Evolutionary conservation across 73 alveolate species (phyloP).

Genomic region (Durusdinium trenchii): DNA sequence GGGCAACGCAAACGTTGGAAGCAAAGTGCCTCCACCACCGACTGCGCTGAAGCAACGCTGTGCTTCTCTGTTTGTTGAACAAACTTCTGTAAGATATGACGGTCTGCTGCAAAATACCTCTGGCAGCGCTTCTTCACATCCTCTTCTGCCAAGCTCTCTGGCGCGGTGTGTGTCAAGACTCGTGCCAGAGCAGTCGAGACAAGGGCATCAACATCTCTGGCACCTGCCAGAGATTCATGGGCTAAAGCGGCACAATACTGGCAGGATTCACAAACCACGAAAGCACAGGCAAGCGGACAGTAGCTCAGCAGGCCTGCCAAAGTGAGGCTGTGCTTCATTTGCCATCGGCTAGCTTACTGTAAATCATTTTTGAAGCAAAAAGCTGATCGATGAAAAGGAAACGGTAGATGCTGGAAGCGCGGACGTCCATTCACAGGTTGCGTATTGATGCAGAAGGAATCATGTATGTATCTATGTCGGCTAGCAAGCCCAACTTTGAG

Average conservation of each 20-base stretch:
- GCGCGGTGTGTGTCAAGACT: neutral
- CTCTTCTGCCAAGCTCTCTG: neutral
- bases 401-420: too few species aligned
- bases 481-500: too few species aligned
- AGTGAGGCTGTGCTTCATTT: too few species aligned
- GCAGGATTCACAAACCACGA: conserved; percentile 67
- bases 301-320: too few species aligned
- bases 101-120: conserved; percentile 39
- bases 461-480: too few species aligned
- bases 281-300: too few species aligned
- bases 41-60: neutral
- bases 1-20: conserved; percentile 77
- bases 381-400: too few species aligned
- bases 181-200: neutral
- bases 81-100: conserved; percentile 26
- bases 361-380: too few species aligned
- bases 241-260: conserved; percentile 5
- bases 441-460: too few species aligned
- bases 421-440: too few species aligned
- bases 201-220: neutral
- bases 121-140: conserved; percentile 2
- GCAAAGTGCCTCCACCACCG: conserved; percentile 30
- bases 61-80: neutral
- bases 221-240: conserved; percentile 3
- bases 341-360: too few species aligned